Base-by-base conservation (phyloP, 2,329 filamentous ascomycete genomes). In the Fusarium chuoi region DNA sequence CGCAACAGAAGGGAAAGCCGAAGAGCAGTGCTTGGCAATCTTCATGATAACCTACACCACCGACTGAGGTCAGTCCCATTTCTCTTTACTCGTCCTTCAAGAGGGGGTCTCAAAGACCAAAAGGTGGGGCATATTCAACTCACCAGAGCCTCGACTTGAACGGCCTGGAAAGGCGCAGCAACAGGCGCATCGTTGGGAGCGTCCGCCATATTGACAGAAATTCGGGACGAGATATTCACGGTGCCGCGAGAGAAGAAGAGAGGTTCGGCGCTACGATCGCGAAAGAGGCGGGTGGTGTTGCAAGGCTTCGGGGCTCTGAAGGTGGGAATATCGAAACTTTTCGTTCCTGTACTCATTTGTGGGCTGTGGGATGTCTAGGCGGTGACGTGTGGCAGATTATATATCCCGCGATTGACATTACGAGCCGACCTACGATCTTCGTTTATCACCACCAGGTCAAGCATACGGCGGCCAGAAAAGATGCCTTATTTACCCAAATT, bases 61-160 rank as follows among this genome's bases (percentile, higher is more conserved):
- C 38, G 65, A 61, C 69, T 62, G 70, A 62, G 64, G 65, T 75
- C 68, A 77, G 67, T 68, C 65, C 66, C 52, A 55, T 65, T 41
- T 24, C 65, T 44, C 68, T 55, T 39, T 39, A 55, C 35, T 71
- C 69, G 77, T 69, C 78, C 75, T 66, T 70, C 70, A 60, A 68
- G 71, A 70, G 68, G 75, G 74, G 73, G 76, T 74, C 75, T 73
- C 56, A 20, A 58, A 49, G 41, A 26, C 35, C 24, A 28, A 68
- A 69, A 80, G 80, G 82, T 82, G 82, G 82, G 81, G 81, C 79
- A 79, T 70, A 70, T 64, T 77, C 70, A 73, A 82, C 91, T 83
- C 89, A 97, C 96, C 88, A 98, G 88, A 81, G 96, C 94, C 88
- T 98, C 95, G 82, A 98, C 92, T 88, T 97, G 94, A 80, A 98